Evolutionary conservation across 371 early-diverging fungal genomes (phyloP), one percentile per base, ranked within the genome.

Genomic region (Thermomucor indicae-seudaticae): DNA sequence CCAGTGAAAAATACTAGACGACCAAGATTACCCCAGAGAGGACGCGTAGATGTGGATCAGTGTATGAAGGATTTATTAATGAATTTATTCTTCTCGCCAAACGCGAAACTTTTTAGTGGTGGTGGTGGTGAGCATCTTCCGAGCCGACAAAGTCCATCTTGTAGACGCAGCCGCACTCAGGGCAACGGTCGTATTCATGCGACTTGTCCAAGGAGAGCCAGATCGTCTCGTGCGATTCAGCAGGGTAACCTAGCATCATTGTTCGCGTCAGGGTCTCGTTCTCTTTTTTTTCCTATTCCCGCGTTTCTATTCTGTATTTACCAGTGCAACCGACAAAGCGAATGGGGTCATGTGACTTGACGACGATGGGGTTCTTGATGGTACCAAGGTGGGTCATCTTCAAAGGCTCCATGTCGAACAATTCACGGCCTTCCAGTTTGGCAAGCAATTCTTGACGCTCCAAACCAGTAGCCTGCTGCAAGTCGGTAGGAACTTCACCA

Each of bases 251-350:
- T 85, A 71, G 49, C 3, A 14, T 27, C 11, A 14, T 20, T 17
- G 22, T 23, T 23, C 17, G 25, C 17, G 40, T 43, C 14, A 17
- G 35, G 17, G n/a, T 2, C 4, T n/a, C 32, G 1, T 14, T 1
- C 11, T 22, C 22, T 4, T 46, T 30, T n/a, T 4, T 17, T 24
- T 25, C 43, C 25, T 37, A 16, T 43, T 19, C 31, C 27, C 22
- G 17, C 20, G 8, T 20, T 19, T 23, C 6, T 12, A 22, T 23
- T 14, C 8, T n/a, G n/a, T 47, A 72, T 73, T 46, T 76, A 94
- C 95, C 95, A 64, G 92, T 89, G 83, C 98, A 97, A 29, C 94
- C 98, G 52, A 96, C 83, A 60, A 89, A 88, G 47, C 93, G 86
- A 65, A 84, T 78, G 39, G 82, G 78, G 64, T 93, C 93, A 35